Base-by-base conservation (phyloP, 352 stramenopile genomes). In the Thalassiosira gravida region DNA sequence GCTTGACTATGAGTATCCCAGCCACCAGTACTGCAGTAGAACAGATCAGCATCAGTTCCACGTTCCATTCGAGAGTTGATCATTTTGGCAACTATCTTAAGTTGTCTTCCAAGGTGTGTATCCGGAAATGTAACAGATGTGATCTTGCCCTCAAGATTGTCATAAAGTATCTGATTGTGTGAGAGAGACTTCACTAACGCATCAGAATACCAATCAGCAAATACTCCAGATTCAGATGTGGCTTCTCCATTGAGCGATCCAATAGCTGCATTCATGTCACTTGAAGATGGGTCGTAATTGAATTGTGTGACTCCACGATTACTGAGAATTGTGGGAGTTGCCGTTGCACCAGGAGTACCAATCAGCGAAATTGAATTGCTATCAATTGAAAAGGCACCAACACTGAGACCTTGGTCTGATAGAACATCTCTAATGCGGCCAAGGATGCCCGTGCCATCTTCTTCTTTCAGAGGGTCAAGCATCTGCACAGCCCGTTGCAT, bases 401-500 rank as follows among this genome's bases (percentile, higher is more conserved):
- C 67, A 72, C 53, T 85, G 16, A 61, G 67, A 37, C 81, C 83
- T 27, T 87, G 77, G 6, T 47, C 62, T 5, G 42, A 72, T 2
- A 95, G 64, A 9, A 69, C 72, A 73, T 93, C 80, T 22, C 50
- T 22, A 6, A 94, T 85, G 8, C 90, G 69, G 16, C 91, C 91
- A 27, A 94, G 57, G n/a, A 95, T 61, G 55, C 91, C 91, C n/a
- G 82, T 89, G 1, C 76, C 69, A 37, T 64, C 56, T n/a, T 72
- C n/a, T 14, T 67, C 27, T 46, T 89, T 80, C 1, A 84, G 55
- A 16, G 85, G 72, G 56, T 93, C 77, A 30, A 92, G 47, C 37
- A 35, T 83, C 24, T 90, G 67, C 1, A 76, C 71, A 14, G 57
- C 67, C 24, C 32, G n/a, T 50, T 82, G 58, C 78, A 88, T 84